A percentile compares a stretch with the other conserved stretches of the same genome.
phyloP scores from a whole-genome alignment of 2,329 filamentous ascomycete genomes.

The Pestalotiopsis sp. region DNA sequence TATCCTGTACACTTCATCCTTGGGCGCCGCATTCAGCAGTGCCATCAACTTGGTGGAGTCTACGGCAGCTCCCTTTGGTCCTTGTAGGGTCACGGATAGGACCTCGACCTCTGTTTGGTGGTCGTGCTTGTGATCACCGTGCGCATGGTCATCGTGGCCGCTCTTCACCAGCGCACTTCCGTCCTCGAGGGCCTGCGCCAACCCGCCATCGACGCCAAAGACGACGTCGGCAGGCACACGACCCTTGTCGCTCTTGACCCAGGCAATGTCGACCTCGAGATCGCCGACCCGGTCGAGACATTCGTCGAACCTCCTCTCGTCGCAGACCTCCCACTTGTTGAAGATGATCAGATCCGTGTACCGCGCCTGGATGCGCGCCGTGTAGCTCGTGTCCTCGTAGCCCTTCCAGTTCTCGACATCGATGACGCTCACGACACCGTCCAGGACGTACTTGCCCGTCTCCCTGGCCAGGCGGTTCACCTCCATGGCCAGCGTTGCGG shows the following conservation, averaged over 20 bases:
- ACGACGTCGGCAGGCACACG: conserved; percentile 78
- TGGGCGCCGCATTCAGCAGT: conserved; percentile 74
- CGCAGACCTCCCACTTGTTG: conserved; percentile 86
- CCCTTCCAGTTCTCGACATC: conserved; percentile 96
- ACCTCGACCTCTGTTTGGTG: conserved; percentile 93
- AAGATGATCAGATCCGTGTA: conserved; percentile 91
- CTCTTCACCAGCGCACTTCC: conserved; percentile 37
- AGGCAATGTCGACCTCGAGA: conserved; percentile 77
- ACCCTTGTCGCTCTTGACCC: conserved; percentile 84
- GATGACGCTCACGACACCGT: conserved; percentile 87
- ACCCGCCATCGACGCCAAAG: conserved; percentile 83
- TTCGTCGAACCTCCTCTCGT: conserved; percentile 75
- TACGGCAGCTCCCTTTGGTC: conserved; percentile 41
- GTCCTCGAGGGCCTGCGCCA: conserved; percentile 61
- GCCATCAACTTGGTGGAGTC: conserved; percentile 65
- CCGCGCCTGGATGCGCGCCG: conserved; percentile 82
- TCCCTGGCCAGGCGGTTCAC: conserved; percentile 79
- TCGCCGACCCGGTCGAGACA: conserved; percentile 80
- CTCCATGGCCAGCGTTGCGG: conserved; percentile 88
- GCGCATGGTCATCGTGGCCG: conserved; percentile 43
- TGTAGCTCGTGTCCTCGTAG: conserved; percentile 89
- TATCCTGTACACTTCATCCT: conserved; percentile 95
- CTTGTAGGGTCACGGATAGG: conserved; percentile 73
- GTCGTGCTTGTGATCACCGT: conserved; percentile 48
- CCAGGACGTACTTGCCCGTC: conserved; percentile 72